Percentiles rank a stretch among this genome's conserved stretches.
These are phyloP conservation scores for Marsdenia floribunda DNA, from an alignment of 257 asterid genomes.

Conservation along the genomic window DNA sequence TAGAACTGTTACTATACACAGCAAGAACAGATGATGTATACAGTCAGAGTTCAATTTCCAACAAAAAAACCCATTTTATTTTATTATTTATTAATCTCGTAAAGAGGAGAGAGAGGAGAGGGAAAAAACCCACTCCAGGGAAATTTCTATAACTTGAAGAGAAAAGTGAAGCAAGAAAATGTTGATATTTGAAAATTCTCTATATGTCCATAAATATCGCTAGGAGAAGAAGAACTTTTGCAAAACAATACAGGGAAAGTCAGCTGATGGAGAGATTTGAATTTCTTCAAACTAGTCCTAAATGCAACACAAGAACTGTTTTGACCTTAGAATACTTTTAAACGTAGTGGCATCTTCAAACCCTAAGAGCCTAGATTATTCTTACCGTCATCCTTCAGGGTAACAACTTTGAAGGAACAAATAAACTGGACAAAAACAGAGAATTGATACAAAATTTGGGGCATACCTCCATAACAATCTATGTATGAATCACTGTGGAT, in stretches of 20 bases:
- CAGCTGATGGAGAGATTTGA: background rate
- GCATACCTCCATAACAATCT: conserved; percentile 48
- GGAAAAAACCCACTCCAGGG: background rate
- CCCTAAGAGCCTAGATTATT: background rate
- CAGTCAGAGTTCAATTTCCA: background rate
- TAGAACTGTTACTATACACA: background rate
- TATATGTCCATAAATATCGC: background rate
- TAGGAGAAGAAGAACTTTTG: background rate
- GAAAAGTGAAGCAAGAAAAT: background rate
- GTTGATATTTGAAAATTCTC: background rate
- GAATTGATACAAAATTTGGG: background rate
- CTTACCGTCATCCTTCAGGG: background rate
- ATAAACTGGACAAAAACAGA: conserved; percentile 7
- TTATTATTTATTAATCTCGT: background rate
- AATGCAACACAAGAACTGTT: background rate
- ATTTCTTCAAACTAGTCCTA: background rate
- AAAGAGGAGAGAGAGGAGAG: background rate
- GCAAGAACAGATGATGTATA: background rate
- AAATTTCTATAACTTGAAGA: background rate
- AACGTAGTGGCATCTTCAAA: background rate
- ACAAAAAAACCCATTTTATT: background rate
- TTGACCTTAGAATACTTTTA: background rate
- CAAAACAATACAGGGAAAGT: background rate
- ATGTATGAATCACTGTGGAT: conserved; percentile 22
- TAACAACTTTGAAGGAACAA: background rate